Evolutionary conservation across 73 alveolate genomes (phyloP).

Genomic region (Stentor coeruleus): DNA sequence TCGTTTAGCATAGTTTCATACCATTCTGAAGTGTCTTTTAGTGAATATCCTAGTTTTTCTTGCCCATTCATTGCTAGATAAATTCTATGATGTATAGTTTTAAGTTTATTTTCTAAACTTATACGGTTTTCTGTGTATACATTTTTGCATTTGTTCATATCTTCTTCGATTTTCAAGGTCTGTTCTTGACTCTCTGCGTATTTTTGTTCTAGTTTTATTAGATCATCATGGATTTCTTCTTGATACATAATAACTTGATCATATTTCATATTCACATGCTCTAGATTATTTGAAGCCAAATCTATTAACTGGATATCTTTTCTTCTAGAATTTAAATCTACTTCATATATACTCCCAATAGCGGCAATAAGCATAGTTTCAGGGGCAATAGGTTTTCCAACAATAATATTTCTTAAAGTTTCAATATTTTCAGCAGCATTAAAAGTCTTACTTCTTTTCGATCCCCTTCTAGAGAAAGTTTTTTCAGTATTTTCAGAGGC

Average conservation of each 20-base stretch:
- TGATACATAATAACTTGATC: not conserved
- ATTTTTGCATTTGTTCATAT: not conserved
- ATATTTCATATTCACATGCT: not conserved
- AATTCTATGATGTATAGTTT: not conserved
- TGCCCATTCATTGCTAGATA: not conserved
- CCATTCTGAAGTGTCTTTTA: not conserved
- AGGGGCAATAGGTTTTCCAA: not conserved
- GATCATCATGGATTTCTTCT: not conserved
- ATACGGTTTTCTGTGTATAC: not conserved
- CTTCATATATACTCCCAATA: not conserved
- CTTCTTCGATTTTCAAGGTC: not conserved
- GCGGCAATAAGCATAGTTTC: not conserved
- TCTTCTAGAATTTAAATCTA: not conserved
- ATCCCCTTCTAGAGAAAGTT: not conserved
- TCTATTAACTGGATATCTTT: not conserved
- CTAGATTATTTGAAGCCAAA: not conserved
- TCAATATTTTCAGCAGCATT: not conserved
- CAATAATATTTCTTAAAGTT: not conserved
- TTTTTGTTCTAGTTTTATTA: too few species aligned
- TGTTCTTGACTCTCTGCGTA: not conserved
- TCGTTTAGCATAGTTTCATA: not conserved
- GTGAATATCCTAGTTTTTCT: not conserved
- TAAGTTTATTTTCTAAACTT: not conserved
- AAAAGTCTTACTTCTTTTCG: constrained; percentile 1
- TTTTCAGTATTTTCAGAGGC: not conserved